These are phyloP conservation scores for Mycena capillaripes DNA, from an alignment of 768 basidiomycete genomes.

Conservation along the genomic window DNA sequence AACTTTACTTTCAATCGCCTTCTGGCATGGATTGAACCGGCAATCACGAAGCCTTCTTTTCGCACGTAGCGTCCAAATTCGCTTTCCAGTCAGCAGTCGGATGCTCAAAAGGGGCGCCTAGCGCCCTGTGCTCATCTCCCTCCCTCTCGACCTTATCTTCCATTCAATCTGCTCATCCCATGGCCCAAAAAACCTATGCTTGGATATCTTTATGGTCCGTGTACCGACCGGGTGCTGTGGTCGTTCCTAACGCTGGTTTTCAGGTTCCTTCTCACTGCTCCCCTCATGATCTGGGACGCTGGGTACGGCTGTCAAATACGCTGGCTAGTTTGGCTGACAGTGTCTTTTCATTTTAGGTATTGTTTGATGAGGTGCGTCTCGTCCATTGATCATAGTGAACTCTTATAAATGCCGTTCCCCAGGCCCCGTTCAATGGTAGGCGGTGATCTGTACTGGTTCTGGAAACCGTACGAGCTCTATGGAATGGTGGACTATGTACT, in stretches of 20 bases:
- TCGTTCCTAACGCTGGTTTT: not conserved
- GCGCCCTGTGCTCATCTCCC: constrained; percentile 8
- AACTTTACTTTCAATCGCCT: constrained; percentile 28
- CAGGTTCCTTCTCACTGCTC: constrained; percentile 67
- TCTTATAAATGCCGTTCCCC: constrained; percentile 18
- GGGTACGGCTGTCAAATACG: constrained; percentile 51
- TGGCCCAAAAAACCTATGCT: constrained; percentile 48
- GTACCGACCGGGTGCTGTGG: not conserved
- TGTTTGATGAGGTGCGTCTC: constrained; percentile 49
- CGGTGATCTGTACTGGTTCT: constrained; percentile 89
- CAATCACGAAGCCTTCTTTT: constrained; percentile 37
- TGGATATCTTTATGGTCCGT: constrained; percentile 62
- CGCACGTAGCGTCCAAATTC: constrained; percentile 38
- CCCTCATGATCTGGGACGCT: constrained; percentile 81
- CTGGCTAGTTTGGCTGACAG: not conserved
- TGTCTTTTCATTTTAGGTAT: constrained; percentile 47
- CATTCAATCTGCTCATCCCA: not conserved
- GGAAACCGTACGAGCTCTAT: constrained; percentile 80
- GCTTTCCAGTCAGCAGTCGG: constrained; percentile 35
- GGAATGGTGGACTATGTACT: constrained; percentile 62
- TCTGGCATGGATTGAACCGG: constrained; percentile 33
- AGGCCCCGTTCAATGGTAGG: constrained; percentile 65
- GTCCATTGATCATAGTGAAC: constrained; percentile 41
- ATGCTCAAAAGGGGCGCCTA: constrained; percentile 34
- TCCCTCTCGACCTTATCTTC: constrained; percentile 14